Conservation (phyloP, 345 rosid genomes). For the Lumnitzera racemosa region DNA sequence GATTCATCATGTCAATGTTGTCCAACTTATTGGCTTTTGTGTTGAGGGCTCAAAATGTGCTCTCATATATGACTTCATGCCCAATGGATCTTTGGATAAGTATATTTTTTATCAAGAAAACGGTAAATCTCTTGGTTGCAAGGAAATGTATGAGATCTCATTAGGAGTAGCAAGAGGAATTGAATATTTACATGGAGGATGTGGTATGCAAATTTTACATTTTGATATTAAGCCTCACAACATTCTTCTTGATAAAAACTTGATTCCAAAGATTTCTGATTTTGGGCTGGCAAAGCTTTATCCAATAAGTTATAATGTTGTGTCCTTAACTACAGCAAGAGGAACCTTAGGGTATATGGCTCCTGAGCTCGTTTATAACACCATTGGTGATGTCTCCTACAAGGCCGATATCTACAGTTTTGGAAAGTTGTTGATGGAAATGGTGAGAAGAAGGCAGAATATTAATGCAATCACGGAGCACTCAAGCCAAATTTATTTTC, state of each 20-base stretch:
- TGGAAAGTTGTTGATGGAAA: constrained; percentile 2
- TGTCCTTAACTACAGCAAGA: too few relatives aligned
- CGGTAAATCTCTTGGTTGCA: not conserved
- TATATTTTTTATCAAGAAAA: constrained; percentile 1
- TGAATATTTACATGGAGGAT: too few relatives aligned
- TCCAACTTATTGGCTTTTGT: constrained; percentile 12
- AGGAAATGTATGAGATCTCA: constrained; percentile 5
- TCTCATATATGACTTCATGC: constrained; percentile 13
- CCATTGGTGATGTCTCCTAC: too few relatives aligned
- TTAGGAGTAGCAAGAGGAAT: not conserved
- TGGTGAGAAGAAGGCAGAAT: not conserved
- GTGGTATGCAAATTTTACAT: too few relatives aligned
- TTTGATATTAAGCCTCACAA: too few relatives aligned
- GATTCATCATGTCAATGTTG: constrained; percentile 15
- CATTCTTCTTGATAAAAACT: too few relatives aligned
- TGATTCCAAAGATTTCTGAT: too few relatives aligned
- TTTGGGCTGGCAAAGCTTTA: too few relatives aligned
- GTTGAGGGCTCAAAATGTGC: constrained; percentile 13
- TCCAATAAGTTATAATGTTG: too few relatives aligned
- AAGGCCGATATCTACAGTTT: too few relatives aligned
- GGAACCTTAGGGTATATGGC: not conserved
- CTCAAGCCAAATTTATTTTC: constrained; percentile 1
- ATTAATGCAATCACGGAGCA: not conserved
- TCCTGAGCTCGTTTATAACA: too few relatives aligned
- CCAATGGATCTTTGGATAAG: constrained; percentile 17